Percentiles rank a stretch among this genome's conserved stretches.
Conservation (phyloP, 1,284 basidiomycete species). For the Ganoderma leucocontextum region DNA sequence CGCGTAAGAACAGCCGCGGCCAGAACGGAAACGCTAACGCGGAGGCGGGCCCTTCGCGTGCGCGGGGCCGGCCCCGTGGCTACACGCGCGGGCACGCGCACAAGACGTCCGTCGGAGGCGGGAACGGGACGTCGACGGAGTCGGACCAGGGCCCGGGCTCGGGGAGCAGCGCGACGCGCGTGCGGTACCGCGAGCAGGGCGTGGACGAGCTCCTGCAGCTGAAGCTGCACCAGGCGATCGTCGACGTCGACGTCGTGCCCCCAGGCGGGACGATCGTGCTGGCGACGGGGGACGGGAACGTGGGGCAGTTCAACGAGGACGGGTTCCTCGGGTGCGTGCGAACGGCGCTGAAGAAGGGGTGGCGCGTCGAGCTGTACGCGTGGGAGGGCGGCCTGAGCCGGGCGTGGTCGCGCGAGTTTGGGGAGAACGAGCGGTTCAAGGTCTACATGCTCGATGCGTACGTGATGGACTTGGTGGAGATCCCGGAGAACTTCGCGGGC, state of each 20-base stretch:
- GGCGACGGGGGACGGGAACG: constrained; percentile 90
- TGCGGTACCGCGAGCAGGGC: constrained; percentile 80
- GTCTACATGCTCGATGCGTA: constrained; percentile 43
- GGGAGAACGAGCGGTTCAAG: constrained; percentile 48
- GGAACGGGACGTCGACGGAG: constrained; percentile 36
- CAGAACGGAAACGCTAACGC: constrained; percentile 16
- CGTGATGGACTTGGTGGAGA: constrained; percentile 44
- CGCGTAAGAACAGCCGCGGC: constrained; percentile 22
- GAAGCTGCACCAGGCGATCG: constrained; percentile 85
- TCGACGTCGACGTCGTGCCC: constrained; percentile 68
- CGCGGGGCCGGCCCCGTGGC: constrained; percentile 19
- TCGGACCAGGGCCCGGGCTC: constrained; percentile 32
- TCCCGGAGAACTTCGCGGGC: constrained; percentile 28
- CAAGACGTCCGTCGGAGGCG: constrained; percentile 33
- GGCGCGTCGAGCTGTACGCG: constrained; percentile 88
- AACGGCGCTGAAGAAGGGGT: constrained; percentile 83
- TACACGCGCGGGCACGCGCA: constrained; percentile 33
- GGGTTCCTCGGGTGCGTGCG: constrained; percentile 87
- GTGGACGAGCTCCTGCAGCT: constrained; percentile 90
- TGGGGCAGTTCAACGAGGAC: constrained; percentile 88
- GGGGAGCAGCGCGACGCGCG: constrained; percentile 40
- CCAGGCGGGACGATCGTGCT: constrained; percentile 81
- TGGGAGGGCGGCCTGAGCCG: constrained; percentile 84
- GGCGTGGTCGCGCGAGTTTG: constrained; percentile 75
- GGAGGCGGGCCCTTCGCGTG: constrained; percentile 24